A percentile compares a stretch with the other conserved stretches of the same genome.
These are phyloP conservation scores for Puccinia hordei DNA, from an alignment of 1,284 basidiomycete genomes.

Conservation along the genomic window DNA sequence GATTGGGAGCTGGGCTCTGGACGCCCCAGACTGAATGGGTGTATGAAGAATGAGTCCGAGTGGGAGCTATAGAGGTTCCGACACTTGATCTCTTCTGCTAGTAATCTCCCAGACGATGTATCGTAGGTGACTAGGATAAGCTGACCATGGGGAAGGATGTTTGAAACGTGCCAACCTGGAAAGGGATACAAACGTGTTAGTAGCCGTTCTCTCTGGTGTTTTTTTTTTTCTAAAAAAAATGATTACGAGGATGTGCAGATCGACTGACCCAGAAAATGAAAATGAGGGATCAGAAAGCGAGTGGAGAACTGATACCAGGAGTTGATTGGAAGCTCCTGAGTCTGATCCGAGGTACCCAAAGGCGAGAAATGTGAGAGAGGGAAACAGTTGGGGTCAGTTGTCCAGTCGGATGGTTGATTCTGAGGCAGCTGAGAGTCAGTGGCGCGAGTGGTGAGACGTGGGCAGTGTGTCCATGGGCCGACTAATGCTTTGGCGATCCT, in stretches of 20 bases:
- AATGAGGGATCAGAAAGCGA: constrained; percentile 20
- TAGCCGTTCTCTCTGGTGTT: not conserved
- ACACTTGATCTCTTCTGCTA: constrained; percentile 36
- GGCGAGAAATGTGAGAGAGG: constrained; percentile 10
- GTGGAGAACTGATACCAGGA: constrained; percentile 31
- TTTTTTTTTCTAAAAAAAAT: too few relatives aligned
- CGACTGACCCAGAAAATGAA: constrained; percentile 23
- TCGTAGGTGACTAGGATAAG: constrained; percentile 39
- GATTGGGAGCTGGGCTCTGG: not conserved
- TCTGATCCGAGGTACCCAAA: not conserved
- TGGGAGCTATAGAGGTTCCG: constrained; percentile 6
- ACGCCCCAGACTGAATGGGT: not conserved
- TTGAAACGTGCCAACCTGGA: constrained; percentile 37
- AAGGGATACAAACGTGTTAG: not conserved
- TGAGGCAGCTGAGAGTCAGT: not conserved
- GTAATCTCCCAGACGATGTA: constrained; percentile 10
- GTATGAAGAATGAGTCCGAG: constrained; percentile 6
- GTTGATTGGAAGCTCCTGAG: not conserved
- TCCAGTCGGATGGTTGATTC: not conserved
- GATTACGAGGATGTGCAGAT: not conserved
- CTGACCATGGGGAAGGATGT: constrained; percentile 1
- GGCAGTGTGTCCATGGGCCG: not conserved
- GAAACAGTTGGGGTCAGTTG: constrained; percentile 1
- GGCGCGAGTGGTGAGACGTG: not conserved
- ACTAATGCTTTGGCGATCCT: constrained; percentile 3